A percentile compares a stretch with the other conserved stretches of the same genome.
Conservation (phyloP, 371 early-diverging fungal genomes). For the Entomophthora muscae region DNA sequence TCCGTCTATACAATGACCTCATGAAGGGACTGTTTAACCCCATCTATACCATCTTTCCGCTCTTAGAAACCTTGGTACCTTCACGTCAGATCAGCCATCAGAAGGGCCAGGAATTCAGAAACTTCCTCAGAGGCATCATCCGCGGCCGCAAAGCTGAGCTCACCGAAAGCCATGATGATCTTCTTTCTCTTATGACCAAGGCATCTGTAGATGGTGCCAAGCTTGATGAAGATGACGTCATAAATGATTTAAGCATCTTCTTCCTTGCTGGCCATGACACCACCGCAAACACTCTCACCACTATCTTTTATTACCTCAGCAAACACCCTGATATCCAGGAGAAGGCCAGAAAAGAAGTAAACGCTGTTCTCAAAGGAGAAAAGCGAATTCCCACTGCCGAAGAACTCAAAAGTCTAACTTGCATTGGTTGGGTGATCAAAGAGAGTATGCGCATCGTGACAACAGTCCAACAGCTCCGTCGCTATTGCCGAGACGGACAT, state of each 20-base stretch:
- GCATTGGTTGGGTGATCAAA: neutral
- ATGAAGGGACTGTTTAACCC: conserved; percentile 5
- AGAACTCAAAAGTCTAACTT: neutral
- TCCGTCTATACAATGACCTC: neutral
- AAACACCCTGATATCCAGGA: conserved; percentile 4
- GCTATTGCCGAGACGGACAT: neutral
- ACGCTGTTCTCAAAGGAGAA: neutral
- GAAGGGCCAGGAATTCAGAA: neutral
- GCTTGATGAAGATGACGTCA: conserved; percentile 11
- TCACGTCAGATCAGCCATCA: neutral
- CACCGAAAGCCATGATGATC: neutral
- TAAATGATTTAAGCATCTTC: conserved; percentile 16
- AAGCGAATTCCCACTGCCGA: neutral
- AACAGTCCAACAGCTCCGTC: neutral
- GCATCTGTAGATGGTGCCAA: neutral
- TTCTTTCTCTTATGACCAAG: neutral
- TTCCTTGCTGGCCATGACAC: conserved; percentile 29
- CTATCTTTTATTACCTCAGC: conserved; percentile 20
- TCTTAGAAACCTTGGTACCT: conserved; percentile 4
- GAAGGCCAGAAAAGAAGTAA: neutral
- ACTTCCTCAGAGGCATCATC: neutral
- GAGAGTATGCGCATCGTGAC: conserved; percentile 5
- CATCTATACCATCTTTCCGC: neutral
- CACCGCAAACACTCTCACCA: conserved; percentile 20
- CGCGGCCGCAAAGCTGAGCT: neutral